Percentiles rank a stretch among this genome's conserved stretches.
Conservation (phyloP, 306 rosid genomes). For the Sicyos baderoa region DNA sequence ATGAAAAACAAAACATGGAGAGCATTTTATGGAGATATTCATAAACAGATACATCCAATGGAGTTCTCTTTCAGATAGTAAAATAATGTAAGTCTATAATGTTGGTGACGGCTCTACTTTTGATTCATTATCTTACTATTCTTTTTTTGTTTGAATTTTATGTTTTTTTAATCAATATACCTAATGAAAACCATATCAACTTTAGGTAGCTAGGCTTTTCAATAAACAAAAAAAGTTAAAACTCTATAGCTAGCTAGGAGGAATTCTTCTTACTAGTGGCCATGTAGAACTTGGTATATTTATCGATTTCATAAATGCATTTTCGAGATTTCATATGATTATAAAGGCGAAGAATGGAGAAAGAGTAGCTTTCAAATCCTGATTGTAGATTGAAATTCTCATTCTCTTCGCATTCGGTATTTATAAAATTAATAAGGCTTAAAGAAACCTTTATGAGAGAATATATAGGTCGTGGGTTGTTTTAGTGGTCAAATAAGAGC, state of each 20-base stretch:
- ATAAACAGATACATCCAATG: conserved; percentile 18
- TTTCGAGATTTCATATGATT: conserved; percentile 2
- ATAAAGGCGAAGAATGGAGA: neutral
- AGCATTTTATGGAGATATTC: conserved; percentile 18
- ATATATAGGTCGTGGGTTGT: neutral
- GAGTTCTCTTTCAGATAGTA: neutral
- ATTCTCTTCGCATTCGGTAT: neutral
- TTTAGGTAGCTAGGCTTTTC: neutral
- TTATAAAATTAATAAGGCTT: neutral
- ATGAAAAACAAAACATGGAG: conserved; percentile 6
- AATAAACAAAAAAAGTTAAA: neutral
- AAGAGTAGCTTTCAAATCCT: conserved; percentile 14
- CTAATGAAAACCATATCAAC: conserved; percentile 14
- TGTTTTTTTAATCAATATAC: conserved; percentile 12
- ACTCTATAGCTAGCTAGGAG: conserved; percentile 3
- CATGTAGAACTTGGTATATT: neutral
- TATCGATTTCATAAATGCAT: neutral
- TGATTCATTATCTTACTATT: neutral
- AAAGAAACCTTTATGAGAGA: neutral
- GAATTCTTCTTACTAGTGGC: conserved; percentile 14
- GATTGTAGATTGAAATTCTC: conserved; percentile 10
- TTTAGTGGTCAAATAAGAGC: too few relatives aligned
- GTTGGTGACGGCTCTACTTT: conserved; percentile 23
- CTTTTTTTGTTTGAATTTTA: neutral
- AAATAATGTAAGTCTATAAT: conserved; percentile 17